These are phyloP conservation scores for Vaccinium vitisidaea DNA, from an alignment of 148 eudicot species.

Conservation along the genomic window DNA sequence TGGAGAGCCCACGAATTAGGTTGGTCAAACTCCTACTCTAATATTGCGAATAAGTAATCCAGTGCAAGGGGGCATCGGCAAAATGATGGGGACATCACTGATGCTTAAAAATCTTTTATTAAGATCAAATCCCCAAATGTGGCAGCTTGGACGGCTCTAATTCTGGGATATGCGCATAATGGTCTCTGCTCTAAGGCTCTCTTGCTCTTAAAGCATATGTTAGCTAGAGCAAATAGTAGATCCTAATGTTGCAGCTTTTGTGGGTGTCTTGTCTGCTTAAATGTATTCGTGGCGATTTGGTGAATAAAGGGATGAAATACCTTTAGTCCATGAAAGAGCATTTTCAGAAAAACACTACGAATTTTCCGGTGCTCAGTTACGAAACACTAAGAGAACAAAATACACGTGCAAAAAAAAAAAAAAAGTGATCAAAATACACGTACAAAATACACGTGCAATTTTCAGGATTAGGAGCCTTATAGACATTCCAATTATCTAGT, in stretches of 20 bases:
- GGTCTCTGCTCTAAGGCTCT: conserved; percentile 31
- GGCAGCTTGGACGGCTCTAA: conserved; percentile 45
- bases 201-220: conserved; percentile 31
- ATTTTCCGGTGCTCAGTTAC: no score
- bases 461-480: no score
- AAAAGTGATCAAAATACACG: no score
- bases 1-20: no score
- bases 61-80: no score
- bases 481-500: no score
- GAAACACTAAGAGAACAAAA: no score
- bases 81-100: conserved; percentile 42
- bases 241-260: conserved; percentile 32
- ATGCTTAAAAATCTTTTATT: conserved; percentile 31
- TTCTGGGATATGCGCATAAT: conserved; percentile 37
- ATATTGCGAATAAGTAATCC: no score
- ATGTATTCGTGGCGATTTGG: conserved; percentile 27
- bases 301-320: conserved; percentile 30
- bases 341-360: neutral
- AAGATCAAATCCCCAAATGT: conserved; percentile 35
- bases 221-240: conserved; percentile 20
- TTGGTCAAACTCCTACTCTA: no score
- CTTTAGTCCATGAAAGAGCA: conserved; percentile 28
- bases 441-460: no score
- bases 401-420: no score
- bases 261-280: conserved; percentile 24